A percentile compares a stretch with the other conserved stretches of the same genome.
phyloP scores from a whole-genome alignment of 305 asterid genomes.

The Solanum chacoense region DNA sequence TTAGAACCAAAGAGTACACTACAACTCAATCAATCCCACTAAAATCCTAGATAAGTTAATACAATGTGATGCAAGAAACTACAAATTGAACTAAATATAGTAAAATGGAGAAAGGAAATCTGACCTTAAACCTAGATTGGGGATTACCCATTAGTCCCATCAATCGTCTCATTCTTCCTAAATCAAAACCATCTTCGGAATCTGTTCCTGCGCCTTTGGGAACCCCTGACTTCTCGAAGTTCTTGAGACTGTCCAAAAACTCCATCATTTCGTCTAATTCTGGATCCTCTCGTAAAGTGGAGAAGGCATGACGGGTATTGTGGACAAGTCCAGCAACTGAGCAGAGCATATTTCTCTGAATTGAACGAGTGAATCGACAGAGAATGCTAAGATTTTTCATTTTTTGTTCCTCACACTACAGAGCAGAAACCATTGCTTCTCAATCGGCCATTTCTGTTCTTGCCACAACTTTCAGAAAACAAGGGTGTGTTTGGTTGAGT shows the following conservation, averaged over 20 bases:
- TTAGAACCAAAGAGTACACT: background rate
- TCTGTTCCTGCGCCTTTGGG: slow-evolving; percentile 86
- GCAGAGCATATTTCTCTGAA: background rate
- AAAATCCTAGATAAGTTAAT: too few relatives aligned
- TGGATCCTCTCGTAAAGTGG: slow-evolving; percentile 28
- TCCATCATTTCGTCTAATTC: slow-evolving; percentile 43
- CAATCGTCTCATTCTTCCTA: slow-evolving; percentile 72
- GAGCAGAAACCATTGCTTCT: background rate
- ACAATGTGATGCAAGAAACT: background rate
- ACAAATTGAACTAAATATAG: background rate
- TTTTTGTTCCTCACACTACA: background rate
- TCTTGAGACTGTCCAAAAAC: slow-evolving; percentile 61
- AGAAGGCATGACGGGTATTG: slow-evolving; percentile 16
- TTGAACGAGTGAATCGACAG: background rate
- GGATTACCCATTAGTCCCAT: slow-evolving; percentile 70
- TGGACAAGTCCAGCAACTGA: background rate
- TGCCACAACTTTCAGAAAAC: too few relatives aligned
- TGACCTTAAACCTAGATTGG: slow-evolving; percentile 76
- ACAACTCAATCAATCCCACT: background rate
- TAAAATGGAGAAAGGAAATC: background rate
- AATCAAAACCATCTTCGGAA: slow-evolving; percentile 73
- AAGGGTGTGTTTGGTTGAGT: too few relatives aligned
- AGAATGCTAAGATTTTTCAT: background rate
- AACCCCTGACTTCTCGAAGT: slow-evolving; percentile 75
- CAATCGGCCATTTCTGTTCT: background rate